Conservation (phyloP, 441 rosid species). For the Theobroma grandiflorum region DNA sequence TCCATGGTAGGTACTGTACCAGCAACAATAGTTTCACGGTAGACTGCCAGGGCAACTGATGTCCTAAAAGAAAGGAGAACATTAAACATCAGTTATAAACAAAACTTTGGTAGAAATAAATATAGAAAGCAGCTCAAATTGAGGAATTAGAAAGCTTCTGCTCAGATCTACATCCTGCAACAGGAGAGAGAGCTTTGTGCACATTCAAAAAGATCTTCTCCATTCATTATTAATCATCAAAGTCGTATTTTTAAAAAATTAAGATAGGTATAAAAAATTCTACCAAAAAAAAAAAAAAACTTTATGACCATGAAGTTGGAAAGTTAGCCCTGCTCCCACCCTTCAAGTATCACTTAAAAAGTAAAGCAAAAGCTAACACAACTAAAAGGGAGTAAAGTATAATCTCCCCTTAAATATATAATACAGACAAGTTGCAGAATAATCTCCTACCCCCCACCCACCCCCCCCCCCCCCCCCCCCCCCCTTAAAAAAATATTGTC, state of each 20-base stretch:
- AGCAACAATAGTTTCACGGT: slow-evolving; percentile 71
- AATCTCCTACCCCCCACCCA: not conserved
- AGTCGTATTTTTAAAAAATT: too few species aligned
- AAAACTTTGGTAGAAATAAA: not conserved
- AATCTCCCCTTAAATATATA: slow-evolving; percentile 9
- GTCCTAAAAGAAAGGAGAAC: slow-evolving; percentile 57
- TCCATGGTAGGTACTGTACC: slow-evolving; percentile 74
- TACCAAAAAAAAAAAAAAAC: too few species aligned
- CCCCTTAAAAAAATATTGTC: too few species aligned
- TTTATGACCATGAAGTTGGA: not conserved
- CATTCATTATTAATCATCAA: too few species aligned
- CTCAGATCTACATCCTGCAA: too few species aligned
- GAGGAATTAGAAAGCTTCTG: too few species aligned
- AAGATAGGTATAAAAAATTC: too few species aligned
- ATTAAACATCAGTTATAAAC: slow-evolving; percentile 23
- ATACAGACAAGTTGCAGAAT: not conserved
- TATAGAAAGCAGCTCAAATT: not conserved
- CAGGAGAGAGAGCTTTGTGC: too few species aligned
- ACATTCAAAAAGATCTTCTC: too few species aligned
- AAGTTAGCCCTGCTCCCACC: not conserved
- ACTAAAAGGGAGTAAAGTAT: not conserved
- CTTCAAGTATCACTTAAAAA: not conserved
- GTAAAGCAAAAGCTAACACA: slow-evolving; percentile 1
- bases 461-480: too few species aligned
- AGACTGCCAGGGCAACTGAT: slow-evolving; percentile 66